Evolutionary conservation across 768 basidiomycete species (phyloP), one percentile per base, ranked within the genome.

Genomic region (Lentinula sp.): DNA sequence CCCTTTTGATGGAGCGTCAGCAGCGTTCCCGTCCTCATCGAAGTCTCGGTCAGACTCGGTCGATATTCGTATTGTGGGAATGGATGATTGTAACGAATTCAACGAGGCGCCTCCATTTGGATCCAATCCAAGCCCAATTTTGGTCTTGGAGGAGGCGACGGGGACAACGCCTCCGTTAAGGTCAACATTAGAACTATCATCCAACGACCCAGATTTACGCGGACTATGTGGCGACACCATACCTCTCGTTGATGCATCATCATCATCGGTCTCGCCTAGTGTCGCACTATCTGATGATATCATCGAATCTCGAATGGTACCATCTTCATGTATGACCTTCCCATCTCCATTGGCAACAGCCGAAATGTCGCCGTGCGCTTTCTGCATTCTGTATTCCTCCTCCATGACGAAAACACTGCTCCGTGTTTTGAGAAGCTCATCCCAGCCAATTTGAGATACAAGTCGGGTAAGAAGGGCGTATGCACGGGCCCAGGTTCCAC

Each of bases 321-420:
- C 61, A n/a, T 46, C 62, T 23, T 48, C 61, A 63, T 68, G 65
- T 13, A 45, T 69, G 49, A 80, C 79, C 2, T 77, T 82, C 7
- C 87, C 87, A 68, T 88, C 86, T 70, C 88, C 87, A 62, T 86
- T 21, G n/a, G 37, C 54, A 16, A 68, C 65, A n/a, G 63, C 70
- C 54, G 76, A 79, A n/a, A 89, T 77, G 32, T 95, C 92, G 2
- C 71, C 76, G 5, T 90, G 84, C 2, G 90, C 88, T 70, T 98
- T 98, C 76, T 98, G 96, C 86, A 92, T 90, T 40, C 97, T 84
- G 71, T 99, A 99, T 71, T 99, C 97, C 71, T 99, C 96, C 71
- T 98, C 97, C 97, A 99, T 99, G 43, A 99, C 97, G 73, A 99
- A 98, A 13, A 99, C 97, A 40, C 79, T 75, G 72, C 92, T 94